Base-by-base conservation (phyloP, 2,329 filamentous ascomycete species). In the Sclerotiophoma versabilis region DNA sequence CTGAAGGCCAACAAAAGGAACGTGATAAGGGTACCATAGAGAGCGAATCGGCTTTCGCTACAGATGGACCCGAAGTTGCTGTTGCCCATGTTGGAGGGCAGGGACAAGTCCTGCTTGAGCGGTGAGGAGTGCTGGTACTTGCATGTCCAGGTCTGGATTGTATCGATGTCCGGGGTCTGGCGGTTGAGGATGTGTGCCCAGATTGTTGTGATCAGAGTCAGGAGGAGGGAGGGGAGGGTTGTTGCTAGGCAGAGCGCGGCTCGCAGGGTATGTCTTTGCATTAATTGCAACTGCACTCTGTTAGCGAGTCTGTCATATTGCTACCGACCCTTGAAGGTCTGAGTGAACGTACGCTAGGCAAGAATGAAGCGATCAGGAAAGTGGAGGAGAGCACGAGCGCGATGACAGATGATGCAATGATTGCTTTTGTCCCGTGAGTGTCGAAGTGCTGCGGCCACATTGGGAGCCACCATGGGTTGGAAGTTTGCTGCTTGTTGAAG, bases 401-500 rank as follows among this genome's bases (percentile, higher is more conserved):
- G 1, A 74, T 68, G 0, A 70, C 69, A 1, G 70, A 67, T 2
- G 76, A 74, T 1, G 75, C 79, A 27, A 80, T 68, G 12, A 79
- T 55, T 0, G 70, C 71, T 27, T 76, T 75, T 4, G 80, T 76
- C 14, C 79, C 78, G 15, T 73, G 66, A 1, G 73, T 73, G 34
- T 81, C 74, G 59, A 81, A 81, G 62, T 81, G 79, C 9, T 75
- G 71, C 0, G 75, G 75, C 79, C 79, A 81, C 34, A 81, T 59
- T 1, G 78, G 78, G 4, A 80, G 67, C 51, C 79, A 80, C 77
- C 79, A 81, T 20, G 75, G 75, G 58, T 80, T 80, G 22, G 71
- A 71, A 7, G 64, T 61, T 33, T 75, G 74, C 58, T 80, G 70
- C 26, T 69, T 69, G 57, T 76, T 75, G 72, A 76, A 81, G 58